Base-by-base conservation (phyloP, 2,329 filamentous ascomycete species). In the Neoascochyta sp. region DNA sequence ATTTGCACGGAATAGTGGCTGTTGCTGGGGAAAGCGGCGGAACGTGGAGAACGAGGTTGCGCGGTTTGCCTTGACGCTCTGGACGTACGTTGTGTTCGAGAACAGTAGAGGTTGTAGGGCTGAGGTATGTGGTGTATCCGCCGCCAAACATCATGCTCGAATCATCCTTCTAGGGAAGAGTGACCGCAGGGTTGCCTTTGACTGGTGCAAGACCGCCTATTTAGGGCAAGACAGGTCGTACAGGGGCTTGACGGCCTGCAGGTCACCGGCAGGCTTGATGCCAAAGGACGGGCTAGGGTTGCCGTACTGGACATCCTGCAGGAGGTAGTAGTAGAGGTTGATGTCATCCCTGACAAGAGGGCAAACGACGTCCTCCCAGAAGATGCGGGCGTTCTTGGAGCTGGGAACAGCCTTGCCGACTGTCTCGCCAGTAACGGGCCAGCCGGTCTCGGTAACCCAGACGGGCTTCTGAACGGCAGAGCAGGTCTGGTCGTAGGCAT, bases 391-490 rank as follows among this genome's bases (percentile, higher is more conserved):
- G 56, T 90, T 89, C 30, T 73, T 67, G 17, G 67, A 41, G 19
- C 70, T 80, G 5, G 88, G 71, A 7, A 82, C 72, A 22, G 78
- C 85, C 34, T 54, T 44, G 43, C 79, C 80, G 40, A 74, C 65
- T 1, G 67, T 72, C 43, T 75, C 66, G 33, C 87, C 88, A 50
- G 72, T 78, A 30, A 88, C 78, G 27, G 88, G 87, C 78, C 85
- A 92, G 44, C 88, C 88, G 10, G 86, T 92, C 73, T 94, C 87
- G 16, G 87, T 92, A 41, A 93, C 39, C 85, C 85, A 92, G 48
- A 93, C 75, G 11, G 76, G 70, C 73, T 88, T 90, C 19, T 72
- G 68, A 19, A 76, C 72, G 24, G 70, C 80, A 10, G 57, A 64
- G 41, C 74, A 62, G 18, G 83, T 85, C 36, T 73, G 70, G 27